phyloP scores from a whole-genome alignment of 2,329 filamentous ascomycete genomes.

The Ceratocystis variospora region DNA sequence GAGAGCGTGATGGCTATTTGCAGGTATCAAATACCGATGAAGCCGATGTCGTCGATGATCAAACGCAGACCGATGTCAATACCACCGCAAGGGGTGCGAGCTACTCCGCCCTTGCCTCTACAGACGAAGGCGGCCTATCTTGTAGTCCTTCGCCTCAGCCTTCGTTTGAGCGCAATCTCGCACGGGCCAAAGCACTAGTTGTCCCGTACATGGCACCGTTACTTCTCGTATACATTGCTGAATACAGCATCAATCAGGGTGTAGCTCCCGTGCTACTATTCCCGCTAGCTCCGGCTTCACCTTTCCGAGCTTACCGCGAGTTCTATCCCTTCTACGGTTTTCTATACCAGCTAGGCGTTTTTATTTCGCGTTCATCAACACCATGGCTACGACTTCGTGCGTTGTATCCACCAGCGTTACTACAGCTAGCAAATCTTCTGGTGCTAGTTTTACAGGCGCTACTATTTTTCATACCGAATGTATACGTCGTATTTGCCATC shows the following conservation, averaged over 20 bases:
- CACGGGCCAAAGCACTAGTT: conserved; percentile 56
- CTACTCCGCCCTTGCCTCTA: not conserved
- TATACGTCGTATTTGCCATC: conserved; percentile 73
- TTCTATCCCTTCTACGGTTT: conserved; percentile 95
- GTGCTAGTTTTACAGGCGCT: conserved; percentile 64
- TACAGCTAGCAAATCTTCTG: conserved; percentile 67
- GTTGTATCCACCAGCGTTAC: conserved; percentile 66
- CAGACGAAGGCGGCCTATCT: conserved; percentile 19
- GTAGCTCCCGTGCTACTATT: conserved; percentile 84
- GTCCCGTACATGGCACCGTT: conserved; percentile 79
- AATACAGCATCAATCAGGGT: conserved; percentile 93
- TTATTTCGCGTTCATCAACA: conserved; percentile 81
- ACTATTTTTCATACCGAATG: conserved; percentile 65
- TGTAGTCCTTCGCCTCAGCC: not conserved
- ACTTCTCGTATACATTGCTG: conserved; percentile 81
- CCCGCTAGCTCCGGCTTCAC: conserved; percentile 52
- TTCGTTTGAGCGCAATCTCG: conserved; percentile 35
- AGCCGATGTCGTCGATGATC: conserved; percentile 30
- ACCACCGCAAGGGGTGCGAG: conserved; percentile 29
- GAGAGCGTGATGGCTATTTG: conserved; percentile 35
- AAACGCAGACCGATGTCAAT: conserved; percentile 26
- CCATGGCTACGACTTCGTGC: conserved; percentile 71
- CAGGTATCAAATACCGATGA: conserved; percentile 29
- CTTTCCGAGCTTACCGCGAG: conserved; percentile 66
- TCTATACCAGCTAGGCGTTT: conserved; percentile 89